Evolutionary conservation across 2,329 filamentous ascomycete genomes (phyloP), one percentile per base, ranked within the genome.

Genomic region (Ophiostoma fasciatum): DNA sequence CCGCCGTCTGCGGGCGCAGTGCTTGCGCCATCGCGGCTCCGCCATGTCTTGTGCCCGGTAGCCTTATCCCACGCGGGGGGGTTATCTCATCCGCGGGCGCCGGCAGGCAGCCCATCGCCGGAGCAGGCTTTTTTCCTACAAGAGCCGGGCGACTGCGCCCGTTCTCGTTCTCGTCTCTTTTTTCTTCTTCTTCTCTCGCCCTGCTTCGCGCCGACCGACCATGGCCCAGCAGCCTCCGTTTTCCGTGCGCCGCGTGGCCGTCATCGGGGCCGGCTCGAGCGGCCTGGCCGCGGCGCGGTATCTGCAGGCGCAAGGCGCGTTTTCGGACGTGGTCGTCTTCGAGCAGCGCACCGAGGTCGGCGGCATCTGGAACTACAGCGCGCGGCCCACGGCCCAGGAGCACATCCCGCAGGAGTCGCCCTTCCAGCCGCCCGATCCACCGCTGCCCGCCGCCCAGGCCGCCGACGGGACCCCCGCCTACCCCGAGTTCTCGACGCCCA

Each of bases 321-420:
- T 90, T 49, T 59, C 74, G 11, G 68, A 63, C 21, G 76, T 96
- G 41, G 71, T 76, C 41, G 57, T 94, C 27, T 92, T 81, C 49
- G 90, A 96, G 56, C 83, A 94, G 56, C 76, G 84, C 45, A 61
- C 66, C 30, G 66, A 72, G 32, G 70, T 80, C 7, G 88, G 85
- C 39, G 88, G 90, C 3, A 72, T 90, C 9, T 96, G 88, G 88
- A 79, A 84, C 49, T 85, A 92, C 54, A 76, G 68, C 43, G 60
- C 63, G 20, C 56, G 54, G 41, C 65, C 55, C 37, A 63, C 52
- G 42, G 67, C 46, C 45, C 60, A 51, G 41, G 66, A 50, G 46
- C 66, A 46, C 23, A 61, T 88, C 26, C 84, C 85, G 7, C 79
- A 85, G 51, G 73, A 73, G n/a, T 68, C 71, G 47, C 68, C 74